phyloP scores from a whole-genome alignment of 805 yeast genomes.

The Metschnikowia gelsemii region DNA sequence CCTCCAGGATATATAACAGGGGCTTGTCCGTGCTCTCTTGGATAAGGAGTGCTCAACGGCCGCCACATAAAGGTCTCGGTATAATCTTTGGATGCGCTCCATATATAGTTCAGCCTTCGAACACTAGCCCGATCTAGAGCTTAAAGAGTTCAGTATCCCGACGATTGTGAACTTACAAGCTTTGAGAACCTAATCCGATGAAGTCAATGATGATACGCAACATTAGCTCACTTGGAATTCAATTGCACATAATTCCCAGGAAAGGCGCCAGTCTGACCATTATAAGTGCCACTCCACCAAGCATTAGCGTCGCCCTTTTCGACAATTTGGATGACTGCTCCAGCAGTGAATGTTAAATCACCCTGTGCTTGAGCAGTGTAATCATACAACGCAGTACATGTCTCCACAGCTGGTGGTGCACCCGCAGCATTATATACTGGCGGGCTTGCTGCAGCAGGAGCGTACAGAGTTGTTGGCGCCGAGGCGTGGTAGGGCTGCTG shows the following conservation, averaged over 20 bases:
- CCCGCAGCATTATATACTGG: conserved; percentile 23
- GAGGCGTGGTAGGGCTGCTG: conserved; percentile 30
- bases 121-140: too few species aligned
- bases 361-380: conserved; percentile 92
- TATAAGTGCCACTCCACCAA: conserved; percentile 95
- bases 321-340: conserved; percentile 78
- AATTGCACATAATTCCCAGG: conserved; percentile 95
- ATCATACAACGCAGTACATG: conserved; percentile 89
- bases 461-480: conserved; percentile 19
- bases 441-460: conserved; percentile 18
- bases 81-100: too few species aligned
- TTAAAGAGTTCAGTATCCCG: too few species aligned
- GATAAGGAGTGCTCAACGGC: too few species aligned
- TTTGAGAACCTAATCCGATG: too few species aligned
- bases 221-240: conserved; percentile 31
- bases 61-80: too few species aligned
- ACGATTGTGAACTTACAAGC: too few species aligned
- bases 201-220: too few species aligned
- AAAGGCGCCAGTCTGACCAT: conserved; percentile 87
- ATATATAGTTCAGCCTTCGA: too few species aligned
- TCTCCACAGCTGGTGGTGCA: conserved; percentile 35
- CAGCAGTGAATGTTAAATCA: conserved; percentile 84
- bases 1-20: too few species aligned
- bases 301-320: conserved; percentile 88
- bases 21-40: too few species aligned